Evolutionary conservation across 2,329 filamentous ascomycete genomes (phyloP).

Genomic region (Penicillium concentricum): DNA sequence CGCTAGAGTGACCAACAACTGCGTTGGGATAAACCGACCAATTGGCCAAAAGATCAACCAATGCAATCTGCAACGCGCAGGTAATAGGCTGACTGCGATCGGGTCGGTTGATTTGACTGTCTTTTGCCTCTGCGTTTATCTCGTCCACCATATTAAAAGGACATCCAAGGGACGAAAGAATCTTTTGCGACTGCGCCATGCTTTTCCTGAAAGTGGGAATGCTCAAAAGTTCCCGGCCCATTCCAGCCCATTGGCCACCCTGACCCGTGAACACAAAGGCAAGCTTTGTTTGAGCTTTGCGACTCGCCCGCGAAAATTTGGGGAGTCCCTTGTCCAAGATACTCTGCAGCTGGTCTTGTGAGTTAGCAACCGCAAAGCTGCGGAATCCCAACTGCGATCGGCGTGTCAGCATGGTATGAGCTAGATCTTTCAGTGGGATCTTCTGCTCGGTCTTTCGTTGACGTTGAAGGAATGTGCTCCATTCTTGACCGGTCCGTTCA

Average conservation of each 20-base stretch:
- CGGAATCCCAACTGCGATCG: constrained; percentile 20
- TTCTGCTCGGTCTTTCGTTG: constrained; percentile 8
- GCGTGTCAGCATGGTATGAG: constrained; percentile 19
- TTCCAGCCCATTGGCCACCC: constrained; percentile 45
- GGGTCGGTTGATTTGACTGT: constrained; percentile 21
- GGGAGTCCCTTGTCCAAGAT: constrained; percentile 9
- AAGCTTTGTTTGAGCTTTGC: constrained; percentile 14
- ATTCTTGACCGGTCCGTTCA: constrained; percentile 13
- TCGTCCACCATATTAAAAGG: constrained; percentile 29
- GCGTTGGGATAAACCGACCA: constrained; percentile 20
- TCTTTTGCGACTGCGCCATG: constrained; percentile 6
- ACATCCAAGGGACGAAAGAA: constrained; percentile 16
- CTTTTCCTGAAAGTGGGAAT: constrained; percentile 14
- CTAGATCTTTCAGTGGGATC: constrained; percentile 6
- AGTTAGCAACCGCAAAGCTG: constrained; percentile 20
- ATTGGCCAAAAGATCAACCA: constrained; percentile 24
- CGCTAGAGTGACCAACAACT: constrained; percentile 33
- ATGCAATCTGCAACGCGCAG: constrained; percentile 27
- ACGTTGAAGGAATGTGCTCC: constrained; percentile 13
- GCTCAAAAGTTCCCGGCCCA: constrained; percentile 41
- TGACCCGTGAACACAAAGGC: constrained; percentile 45
- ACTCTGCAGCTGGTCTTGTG: constrained; percentile 10
- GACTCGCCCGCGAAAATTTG: constrained; percentile 15
- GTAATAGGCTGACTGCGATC: constrained; percentile 26
- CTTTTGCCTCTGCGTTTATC: constrained; percentile 11